Evolutionary conservation across 805 yeast genomes (phyloP).

Genomic region (Metschnikowia sp.): DNA sequence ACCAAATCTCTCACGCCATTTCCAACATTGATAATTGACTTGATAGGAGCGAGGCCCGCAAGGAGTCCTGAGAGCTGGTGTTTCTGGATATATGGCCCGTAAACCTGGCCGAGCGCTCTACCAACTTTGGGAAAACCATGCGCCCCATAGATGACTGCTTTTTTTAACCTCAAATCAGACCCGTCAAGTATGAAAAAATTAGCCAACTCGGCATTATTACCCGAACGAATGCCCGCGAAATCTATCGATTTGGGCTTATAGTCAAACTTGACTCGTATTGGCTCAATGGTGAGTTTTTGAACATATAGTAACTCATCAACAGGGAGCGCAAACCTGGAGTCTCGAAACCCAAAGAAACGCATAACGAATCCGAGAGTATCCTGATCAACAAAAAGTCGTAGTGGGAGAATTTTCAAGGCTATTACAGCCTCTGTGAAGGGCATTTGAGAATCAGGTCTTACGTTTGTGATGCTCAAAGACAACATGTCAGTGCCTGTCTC

Average conservation of each 20-base stretch:
- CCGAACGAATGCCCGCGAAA: conserved; percentile 79
- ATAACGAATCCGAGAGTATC: conserved; percentile 84
- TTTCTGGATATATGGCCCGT: conserved; percentile 87
- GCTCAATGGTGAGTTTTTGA: conserved; percentile 61
- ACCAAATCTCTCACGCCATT: conserved; percentile 73
- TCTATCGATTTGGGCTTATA: conserved; percentile 90
- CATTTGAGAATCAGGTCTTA: conserved; percentile 60
- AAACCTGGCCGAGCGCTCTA: conserved; percentile 54
- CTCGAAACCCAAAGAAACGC: conserved; percentile 79
- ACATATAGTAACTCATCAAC: conserved; percentile 65
- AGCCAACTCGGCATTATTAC: conserved; percentile 81
- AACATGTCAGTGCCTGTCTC: conserved; percentile 69
- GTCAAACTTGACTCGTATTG: conserved; percentile 67
- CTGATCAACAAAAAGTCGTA: conserved; percentile 85
- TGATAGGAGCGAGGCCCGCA: conserved; percentile 79
- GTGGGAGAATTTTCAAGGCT: conserved; percentile 58
- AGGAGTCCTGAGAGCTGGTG: conserved; percentile 78
- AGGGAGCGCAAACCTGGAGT: conserved; percentile 59
- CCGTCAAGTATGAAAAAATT: conserved; percentile 89
- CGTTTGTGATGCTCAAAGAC: conserved; percentile 47
- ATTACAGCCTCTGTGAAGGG: conserved; percentile 69
- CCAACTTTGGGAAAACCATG: conserved; percentile 67
- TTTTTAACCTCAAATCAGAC: conserved; percentile 63
- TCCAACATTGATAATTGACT: conserved; percentile 73
- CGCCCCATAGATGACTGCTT: conserved; percentile 67